A percentile compares a stretch with the other conserved stretches of the same genome.
These are phyloP conservation scores for Candida palmyrensis DNA, from an alignment of 805 yeast species.

Conservation along the genomic window DNA sequence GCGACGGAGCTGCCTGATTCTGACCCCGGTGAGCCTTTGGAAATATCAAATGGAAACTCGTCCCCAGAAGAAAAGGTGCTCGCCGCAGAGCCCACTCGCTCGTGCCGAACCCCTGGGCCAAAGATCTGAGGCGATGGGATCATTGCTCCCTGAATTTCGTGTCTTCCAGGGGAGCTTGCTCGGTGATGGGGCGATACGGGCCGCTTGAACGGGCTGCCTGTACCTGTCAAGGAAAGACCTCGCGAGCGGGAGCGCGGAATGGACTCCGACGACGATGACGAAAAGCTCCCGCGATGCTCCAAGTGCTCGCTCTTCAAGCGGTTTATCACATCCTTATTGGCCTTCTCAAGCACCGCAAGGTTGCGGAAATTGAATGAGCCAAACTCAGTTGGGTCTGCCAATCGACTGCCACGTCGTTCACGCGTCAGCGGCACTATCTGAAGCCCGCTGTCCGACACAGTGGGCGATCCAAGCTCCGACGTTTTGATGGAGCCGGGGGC, in stretches of 20 bases:
- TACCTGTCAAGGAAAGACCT: slow-evolving; percentile 27
- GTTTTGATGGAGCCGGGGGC: slow-evolving; percentile 11
- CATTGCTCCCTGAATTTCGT: slow-evolving; percentile 1
- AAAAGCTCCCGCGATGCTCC: slow-evolving; percentile 48
- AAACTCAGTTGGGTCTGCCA: slow-evolving; percentile 74
- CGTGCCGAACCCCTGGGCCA: slow-evolving; percentile 20
- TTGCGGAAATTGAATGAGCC: slow-evolving; percentile 92
- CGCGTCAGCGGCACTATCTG: slow-evolving; percentile 19
- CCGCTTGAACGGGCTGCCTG: slow-evolving; percentile 38
- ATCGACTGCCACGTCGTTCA: slow-evolving; percentile 68
- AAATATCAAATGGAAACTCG: slow-evolving; percentile 14
- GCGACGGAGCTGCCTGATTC: too few species aligned
- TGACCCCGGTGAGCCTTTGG: slow-evolving; percentile 10
- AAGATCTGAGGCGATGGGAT: slow-evolving; percentile 25
- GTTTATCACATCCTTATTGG: slow-evolving; percentile 88
- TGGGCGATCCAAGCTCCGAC: slow-evolving; percentile 14
- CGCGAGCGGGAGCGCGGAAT: slow-evolving; percentile 31
- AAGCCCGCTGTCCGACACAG: slow-evolving; percentile 12
- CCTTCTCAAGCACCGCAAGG: slow-evolving; percentile 83
- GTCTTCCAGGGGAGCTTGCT: slow-evolving; percentile 25
- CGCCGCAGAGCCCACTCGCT: slow-evolving; percentile 26
- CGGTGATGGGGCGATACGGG: slow-evolving; percentile 39
- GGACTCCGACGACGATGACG: slow-evolving; percentile 46
- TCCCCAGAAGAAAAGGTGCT: slow-evolving; percentile 29
- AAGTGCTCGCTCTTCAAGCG: slow-evolving; percentile 79